phyloP scores from a whole-genome alignment of 2,329 filamentous ascomycete genomes.

The Kalaharituber pfeilii region DNA sequence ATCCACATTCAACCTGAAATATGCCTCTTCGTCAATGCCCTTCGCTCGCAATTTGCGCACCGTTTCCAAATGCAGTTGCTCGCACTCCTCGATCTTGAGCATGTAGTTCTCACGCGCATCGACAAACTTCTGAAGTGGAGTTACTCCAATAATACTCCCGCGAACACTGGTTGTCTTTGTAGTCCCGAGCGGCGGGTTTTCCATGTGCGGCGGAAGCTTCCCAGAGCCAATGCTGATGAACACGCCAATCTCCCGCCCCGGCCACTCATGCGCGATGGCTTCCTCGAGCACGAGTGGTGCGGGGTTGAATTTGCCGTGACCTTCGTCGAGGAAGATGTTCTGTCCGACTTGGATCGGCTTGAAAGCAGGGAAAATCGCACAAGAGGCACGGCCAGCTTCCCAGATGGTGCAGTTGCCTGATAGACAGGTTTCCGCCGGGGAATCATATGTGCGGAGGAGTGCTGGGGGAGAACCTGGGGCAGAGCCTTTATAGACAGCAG shows the following conservation, averaged over 20 bases:
- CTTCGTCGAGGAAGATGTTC: slow-evolving; percentile 83
- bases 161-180: slow-evolving; percentile 30
- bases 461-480: slow-evolving; percentile 47
- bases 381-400: slow-evolving; percentile 88
- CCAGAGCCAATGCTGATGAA: slow-evolving; percentile 92
- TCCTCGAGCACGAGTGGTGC: slow-evolving; percentile 54
- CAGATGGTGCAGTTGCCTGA: slow-evolving; percentile 92
- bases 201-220: slow-evolving; percentile 51
- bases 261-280: slow-evolving; percentile 84
- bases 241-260: slow-evolving; percentile 76
- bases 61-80: slow-evolving; percentile 54
- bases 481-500: slow-evolving; percentile 75
- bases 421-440: slow-evolving; percentile 74
- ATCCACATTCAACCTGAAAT: slow-evolving; percentile 88
- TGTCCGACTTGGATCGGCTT: slow-evolving; percentile 89
- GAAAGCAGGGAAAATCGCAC: slow-evolving; percentile 76
- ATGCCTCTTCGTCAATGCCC: slow-evolving; percentile 70
- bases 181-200: slow-evolving; percentile 54
- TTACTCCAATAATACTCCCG: slow-evolving; percentile 9
- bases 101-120: slow-evolving; percentile 73
- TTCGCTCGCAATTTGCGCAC: slow-evolving; percentile 25
- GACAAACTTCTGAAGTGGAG: slow-evolving; percentile 41
- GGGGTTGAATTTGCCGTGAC: slow-evolving; percentile 77
- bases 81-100: slow-evolving; percentile 84
- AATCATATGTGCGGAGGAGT: slow-evolving; percentile 83